A percentile compares a stretch with the other conserved stretches of the same genome.
Evolutionary conservation across 2,329 filamentous ascomycete species (phyloP).

Genomic region (Decorospora gaudefroyi): DNA sequence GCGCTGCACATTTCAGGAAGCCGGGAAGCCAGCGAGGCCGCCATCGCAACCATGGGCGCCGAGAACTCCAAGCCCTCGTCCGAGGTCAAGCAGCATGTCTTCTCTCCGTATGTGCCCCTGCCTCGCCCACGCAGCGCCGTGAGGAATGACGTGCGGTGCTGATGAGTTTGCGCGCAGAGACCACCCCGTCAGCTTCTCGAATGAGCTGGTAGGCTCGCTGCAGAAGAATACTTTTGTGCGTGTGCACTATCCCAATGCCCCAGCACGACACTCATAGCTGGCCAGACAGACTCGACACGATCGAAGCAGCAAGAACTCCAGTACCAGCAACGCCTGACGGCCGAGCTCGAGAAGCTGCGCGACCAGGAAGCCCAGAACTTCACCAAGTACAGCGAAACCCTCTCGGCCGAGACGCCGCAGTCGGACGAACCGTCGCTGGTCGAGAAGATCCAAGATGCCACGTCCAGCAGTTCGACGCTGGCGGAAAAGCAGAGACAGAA

Average conservation of each 20-base stretch:
- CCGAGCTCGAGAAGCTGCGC: constrained; percentile 81
- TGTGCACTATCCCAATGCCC: not conserved
- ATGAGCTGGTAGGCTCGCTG: constrained; percentile 78
- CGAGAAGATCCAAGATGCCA: constrained; percentile 46
- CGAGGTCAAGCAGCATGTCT: constrained; percentile 62
- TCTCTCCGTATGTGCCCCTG: constrained; percentile 59
- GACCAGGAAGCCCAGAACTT: constrained; percentile 71
- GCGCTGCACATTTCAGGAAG: too few relatives aligned
- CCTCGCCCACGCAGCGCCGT: not conserved
- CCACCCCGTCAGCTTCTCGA: constrained; percentile 72
- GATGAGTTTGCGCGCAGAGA: constrained; percentile 55
- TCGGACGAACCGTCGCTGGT: constrained; percentile 42
- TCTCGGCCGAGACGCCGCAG: constrained; percentile 54
- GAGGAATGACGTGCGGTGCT: constrained; percentile 19
- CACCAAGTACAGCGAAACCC: constrained; percentile 67
- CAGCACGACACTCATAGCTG: not conserved
- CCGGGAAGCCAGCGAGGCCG: constrained; percentile 25
- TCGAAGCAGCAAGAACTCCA: constrained; percentile 81
- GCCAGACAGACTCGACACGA: constrained; percentile 84
- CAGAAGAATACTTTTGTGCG: constrained; percentile 83
- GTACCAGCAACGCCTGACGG: constrained; percentile 82
- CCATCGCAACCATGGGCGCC: constrained; percentile 59
- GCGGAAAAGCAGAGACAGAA: constrained; percentile 51
- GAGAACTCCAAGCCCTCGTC: constrained; percentile 64
- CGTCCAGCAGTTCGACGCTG: constrained; percentile 43